Percentiles rank a stretch among this genome's conserved stretches.
Evolutionary conservation across 371 early-diverging fungal genomes (phyloP).

Genomic region (Chytridiales sp.): DNA sequence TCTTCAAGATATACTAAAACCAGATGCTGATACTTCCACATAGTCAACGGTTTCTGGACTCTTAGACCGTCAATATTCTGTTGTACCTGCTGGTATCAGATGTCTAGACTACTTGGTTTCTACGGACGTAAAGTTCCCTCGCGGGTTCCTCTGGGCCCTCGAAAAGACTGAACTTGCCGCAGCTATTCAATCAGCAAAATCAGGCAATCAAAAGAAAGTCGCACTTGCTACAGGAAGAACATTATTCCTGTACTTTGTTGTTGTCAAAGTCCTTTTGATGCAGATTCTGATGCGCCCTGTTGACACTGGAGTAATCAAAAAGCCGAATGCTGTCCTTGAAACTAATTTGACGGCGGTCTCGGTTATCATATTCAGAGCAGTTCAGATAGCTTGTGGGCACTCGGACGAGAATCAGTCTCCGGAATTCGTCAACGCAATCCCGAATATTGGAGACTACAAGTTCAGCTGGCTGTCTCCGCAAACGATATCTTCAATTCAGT

Average conservation of each 20-base stretch:
- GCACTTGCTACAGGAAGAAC: background rate
- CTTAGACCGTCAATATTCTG: background rate
- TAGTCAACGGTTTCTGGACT: background rate
- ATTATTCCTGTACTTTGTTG: slow-evolving; percentile 5
- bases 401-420: background rate
- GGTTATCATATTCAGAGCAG: slow-evolving; percentile 4
- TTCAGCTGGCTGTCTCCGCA: slow-evolving; percentile 8
- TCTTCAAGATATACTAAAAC: background rate
- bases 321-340: slow-evolving; percentile 9
- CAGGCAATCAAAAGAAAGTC: background rate
- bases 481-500: slow-evolving; percentile 11
- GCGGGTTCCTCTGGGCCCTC: slow-evolving; percentile 9
- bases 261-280: slow-evolving; percentile 14
- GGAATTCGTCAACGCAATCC: slow-evolving; percentile 7
- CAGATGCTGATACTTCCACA: background rate
- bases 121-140: slow-evolving; percentile 5
- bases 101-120: slow-evolving; percentile 10
- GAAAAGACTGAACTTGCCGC: background rate
- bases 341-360: slow-evolving; percentile 9
- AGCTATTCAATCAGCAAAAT: background rate
- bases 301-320: slow-evolving; percentile 6
- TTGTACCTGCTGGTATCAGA: background rate
- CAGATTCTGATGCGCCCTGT: slow-evolving; percentile 4
- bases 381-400: slow-evolving; percentile 15
- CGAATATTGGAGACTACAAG: slow-evolving; percentile 10